Evolutionary conservation across 306 rosid species (phyloP).

Genomic region (Purshia tridentata): DNA sequence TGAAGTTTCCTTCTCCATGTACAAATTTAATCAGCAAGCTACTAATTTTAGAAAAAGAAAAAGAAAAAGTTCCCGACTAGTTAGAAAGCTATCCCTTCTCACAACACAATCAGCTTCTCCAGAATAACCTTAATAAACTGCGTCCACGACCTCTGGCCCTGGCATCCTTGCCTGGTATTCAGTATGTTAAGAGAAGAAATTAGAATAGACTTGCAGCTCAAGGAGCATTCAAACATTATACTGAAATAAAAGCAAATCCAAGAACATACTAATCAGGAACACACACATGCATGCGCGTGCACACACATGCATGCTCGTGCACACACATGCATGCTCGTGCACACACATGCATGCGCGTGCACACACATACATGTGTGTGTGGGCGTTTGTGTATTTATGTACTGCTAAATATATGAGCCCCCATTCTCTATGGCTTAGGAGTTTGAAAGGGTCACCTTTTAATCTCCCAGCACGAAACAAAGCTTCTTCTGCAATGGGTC

Average conservation of each 20-base stretch:
- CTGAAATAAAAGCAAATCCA: not conserved
- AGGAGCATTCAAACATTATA: not conserved
- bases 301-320: too few species aligned
- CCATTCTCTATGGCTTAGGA: slow-evolving; percentile 17
- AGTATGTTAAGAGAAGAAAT: not conserved
- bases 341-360: not conserved
- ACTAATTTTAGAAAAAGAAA: not conserved
- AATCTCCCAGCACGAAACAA: slow-evolving; percentile 64
- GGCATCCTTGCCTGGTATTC: slow-evolving; percentile 20
- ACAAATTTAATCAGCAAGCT: not conserved
- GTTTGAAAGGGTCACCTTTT: slow-evolving; percentile 49
- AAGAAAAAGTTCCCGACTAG: not conserved
- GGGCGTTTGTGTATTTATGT: not conserved
- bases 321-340: too few species aligned
- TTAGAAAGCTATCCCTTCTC: not conserved
- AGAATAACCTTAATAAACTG: slow-evolving; percentile 21
- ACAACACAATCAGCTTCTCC: slow-evolving; percentile 21
- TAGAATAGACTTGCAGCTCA: not conserved
- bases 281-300: not conserved
- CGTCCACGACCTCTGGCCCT: slow-evolving; percentile 25
- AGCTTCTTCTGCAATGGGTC: slow-evolving; percentile 92
- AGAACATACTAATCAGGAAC: not conserved
- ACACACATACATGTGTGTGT: too few species aligned
- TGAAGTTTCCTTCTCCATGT: not conserved
- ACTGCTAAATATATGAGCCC: not conserved